Evolutionary conservation across 1,139 yeast genomes (phyloP).

Genomic region (Fermentozyma sake): DNA sequence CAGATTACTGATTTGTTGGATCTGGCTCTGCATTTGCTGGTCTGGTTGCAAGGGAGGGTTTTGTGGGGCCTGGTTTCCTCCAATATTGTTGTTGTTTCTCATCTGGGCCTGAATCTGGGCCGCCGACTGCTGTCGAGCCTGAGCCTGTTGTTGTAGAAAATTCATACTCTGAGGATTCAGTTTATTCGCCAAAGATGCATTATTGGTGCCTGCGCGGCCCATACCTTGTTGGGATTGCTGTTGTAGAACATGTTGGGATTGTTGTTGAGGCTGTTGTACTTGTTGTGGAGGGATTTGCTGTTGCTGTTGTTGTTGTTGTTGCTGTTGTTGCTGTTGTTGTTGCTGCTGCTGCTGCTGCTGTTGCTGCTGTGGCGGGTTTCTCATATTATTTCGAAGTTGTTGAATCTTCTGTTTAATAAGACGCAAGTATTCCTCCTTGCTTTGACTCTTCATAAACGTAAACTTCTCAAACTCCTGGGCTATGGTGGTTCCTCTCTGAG

Average conservation of each 20-base stretch:
- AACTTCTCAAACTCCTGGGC: conserved; percentile 45
- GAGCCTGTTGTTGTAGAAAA: conserved; percentile 48
- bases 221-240: conserved; percentile 2
- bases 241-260: conserved; percentile 6
- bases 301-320: conserved; percentile 11
- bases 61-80: too few relatives aligned
- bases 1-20: conserved; percentile 34
- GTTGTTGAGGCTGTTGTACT: conserved; percentile 11
- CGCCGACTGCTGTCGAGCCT: conserved; percentile 44
- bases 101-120: conserved; percentile 32
- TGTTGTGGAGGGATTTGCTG: conserved; percentile 13
- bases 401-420: conserved; percentile 37
- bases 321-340: conserved; percentile 8
- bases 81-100: conserved; percentile 11
- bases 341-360: conserved; percentile 12
- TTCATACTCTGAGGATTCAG: conserved; percentile 18
- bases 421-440: conserved; percentile 39
- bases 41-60: conserved; percentile 2
- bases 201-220: too few relatives aligned
- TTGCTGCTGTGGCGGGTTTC: conserved; percentile 12
- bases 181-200: conserved; percentile 19
- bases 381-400: conserved; percentile 27
- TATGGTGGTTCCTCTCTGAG: conserved; percentile 36
- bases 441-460: conserved; percentile 35
- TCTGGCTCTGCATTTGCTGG: conserved; percentile 19